Conservation (phyloP, 768 basidiomycete genomes). For the Tylopilus sp. region DNA sequence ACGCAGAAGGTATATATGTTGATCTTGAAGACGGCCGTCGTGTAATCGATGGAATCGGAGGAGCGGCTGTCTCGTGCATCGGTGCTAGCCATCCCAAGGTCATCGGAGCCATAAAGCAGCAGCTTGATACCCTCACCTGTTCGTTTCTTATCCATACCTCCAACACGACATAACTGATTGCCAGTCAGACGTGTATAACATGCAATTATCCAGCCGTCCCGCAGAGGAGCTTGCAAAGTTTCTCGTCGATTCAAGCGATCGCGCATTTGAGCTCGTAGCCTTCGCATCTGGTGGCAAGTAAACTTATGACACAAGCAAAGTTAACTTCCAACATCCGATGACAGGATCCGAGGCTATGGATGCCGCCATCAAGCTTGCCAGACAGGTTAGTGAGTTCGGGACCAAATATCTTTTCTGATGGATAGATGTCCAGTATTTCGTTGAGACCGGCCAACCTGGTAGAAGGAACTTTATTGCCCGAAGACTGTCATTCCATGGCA, state of each 20-base stretch:
- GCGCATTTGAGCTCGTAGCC: constrained; percentile 68
- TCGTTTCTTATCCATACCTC: constrained; percentile 24
- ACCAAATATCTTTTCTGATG: constrained; percentile 6
- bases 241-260: constrained; percentile 61
- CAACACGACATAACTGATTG: neutral
- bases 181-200: constrained; percentile 76
- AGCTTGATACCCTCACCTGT: constrained; percentile 78
- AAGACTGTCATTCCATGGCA: constrained; percentile 80
- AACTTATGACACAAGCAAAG: neutral
- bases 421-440: constrained; percentile 51
- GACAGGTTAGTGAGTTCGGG: constrained; percentile 49
- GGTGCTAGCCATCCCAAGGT: constrained; percentile 75
- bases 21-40: constrained; percentile 65
- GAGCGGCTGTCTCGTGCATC: constrained; percentile 79
- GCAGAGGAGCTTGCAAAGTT: constrained; percentile 75
- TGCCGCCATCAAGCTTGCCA: constrained; percentile 73
- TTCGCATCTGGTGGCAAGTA: constrained; percentile 72
- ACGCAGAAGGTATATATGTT: constrained; percentile 67
- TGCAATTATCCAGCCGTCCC: constrained; percentile 78
- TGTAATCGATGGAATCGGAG: constrained; percentile 79
- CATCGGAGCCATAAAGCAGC: constrained; percentile 70
- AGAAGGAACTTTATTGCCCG: constrained; percentile 80
- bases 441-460: constrained; percentile 64
- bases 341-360: constrained; percentile 90
- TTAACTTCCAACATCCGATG: neutral